These are phyloP conservation scores for Metschnikowia santaceciliae DNA, from an alignment of 805 yeast species.

Conservation along the genomic window DNA sequence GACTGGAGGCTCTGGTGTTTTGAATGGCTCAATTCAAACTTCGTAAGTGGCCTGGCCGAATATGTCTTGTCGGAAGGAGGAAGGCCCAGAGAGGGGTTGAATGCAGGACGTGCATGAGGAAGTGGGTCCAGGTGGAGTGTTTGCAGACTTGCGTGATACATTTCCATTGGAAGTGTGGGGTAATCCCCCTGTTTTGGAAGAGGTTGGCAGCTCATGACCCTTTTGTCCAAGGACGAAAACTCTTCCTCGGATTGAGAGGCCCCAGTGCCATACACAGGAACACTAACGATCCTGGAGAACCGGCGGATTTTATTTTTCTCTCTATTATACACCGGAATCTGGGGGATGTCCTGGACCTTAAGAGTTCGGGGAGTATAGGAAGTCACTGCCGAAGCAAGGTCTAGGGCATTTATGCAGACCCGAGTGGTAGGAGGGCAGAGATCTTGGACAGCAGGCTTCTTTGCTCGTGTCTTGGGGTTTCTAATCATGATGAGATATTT, in stretches of 20 bases:
- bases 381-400: slow-evolving; percentile 26
- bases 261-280: not conserved
- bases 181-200: not conserved
- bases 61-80: not conserved
- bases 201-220: not conserved
- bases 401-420: slow-evolving; percentile 16
- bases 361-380: slow-evolving; percentile 26
- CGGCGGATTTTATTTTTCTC: slow-evolving; percentile 21
- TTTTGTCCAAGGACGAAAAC: not conserved
- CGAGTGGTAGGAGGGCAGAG: slow-evolving; percentile 4
- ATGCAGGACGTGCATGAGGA: not conserved
- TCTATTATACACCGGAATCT: slow-evolving; percentile 21
- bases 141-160: not conserved
- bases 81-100: not conserved
- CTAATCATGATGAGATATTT: slow-evolving; percentile 1
- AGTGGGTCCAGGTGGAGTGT: not conserved
- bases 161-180: not conserved
- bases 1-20: not conserved
- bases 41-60: not conserved
- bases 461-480: slow-evolving; percentile 7
- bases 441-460: slow-evolving; percentile 1
- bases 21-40: not conserved
- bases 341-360: slow-evolving; percentile 23
- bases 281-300: slow-evolving; percentile 10
- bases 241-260: not conserved